These are phyloP conservation scores for Pseudocercospora macadamiae DNA, from an alignment of 2,329 filamentous ascomycete genomes.

Conservation along the genomic window DNA sequence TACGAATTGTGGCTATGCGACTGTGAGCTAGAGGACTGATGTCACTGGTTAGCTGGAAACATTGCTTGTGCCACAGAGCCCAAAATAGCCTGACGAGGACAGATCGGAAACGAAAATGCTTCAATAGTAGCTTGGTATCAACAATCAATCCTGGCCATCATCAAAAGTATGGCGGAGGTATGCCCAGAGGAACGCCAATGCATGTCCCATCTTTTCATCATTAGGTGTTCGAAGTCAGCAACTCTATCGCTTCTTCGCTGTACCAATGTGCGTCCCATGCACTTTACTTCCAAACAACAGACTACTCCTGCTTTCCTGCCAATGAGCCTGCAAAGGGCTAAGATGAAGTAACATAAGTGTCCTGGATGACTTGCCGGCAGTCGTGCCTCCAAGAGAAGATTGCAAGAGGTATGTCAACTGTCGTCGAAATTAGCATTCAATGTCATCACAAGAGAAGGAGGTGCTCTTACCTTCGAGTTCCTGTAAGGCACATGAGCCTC, in stretches of 20 bases:
- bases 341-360: slow-evolving; percentile 99
- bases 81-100: no score
- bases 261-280: slow-evolving; percentile 89
- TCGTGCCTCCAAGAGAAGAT: slow-evolving; percentile 88
- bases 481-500: slow-evolving; percentile 80
- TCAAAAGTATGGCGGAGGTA: background rate
- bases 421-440: slow-evolving; percentile 12
- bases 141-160: background rate
- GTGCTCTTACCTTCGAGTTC: slow-evolving; percentile 76
- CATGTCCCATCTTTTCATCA: background rate
- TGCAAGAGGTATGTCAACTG: slow-evolving; percentile 90
- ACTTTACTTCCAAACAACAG: slow-evolving; percentile 93
- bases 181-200: background rate
- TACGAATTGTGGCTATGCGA: no score
- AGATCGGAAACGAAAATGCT: background rate
- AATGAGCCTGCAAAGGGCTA: slow-evolving; percentile 83
- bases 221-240: background rate
- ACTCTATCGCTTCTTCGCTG: slow-evolving; percentile 62
- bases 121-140: background rate
- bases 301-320: slow-evolving; percentile 91
- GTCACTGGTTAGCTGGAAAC: no score
- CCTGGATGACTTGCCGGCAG: slow-evolving; percentile 63
- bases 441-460: background rate
- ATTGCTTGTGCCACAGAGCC: background rate
- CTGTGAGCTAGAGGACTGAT: no score